Conservation (phyloP, 2,329 filamentous ascomycete genomes). For the Elsinoe australis region DNA sequence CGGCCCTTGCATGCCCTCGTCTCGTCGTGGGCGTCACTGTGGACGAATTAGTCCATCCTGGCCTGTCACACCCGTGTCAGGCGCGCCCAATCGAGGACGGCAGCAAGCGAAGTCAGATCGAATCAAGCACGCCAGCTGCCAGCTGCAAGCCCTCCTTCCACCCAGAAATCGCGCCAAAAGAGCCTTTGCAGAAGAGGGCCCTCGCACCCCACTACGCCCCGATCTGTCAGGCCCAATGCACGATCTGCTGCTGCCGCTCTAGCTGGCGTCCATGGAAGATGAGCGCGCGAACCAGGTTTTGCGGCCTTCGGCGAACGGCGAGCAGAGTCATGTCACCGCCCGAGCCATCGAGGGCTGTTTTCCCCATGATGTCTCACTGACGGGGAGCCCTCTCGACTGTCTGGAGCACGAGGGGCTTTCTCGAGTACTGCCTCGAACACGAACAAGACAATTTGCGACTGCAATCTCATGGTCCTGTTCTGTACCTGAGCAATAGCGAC, state of each 20-base stretch:
- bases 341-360: too few relatives aligned
- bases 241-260: not conserved
- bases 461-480: too few relatives aligned
- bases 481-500: too few relatives aligned
- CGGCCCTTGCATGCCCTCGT: not conserved
- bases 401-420: too few relatives aligned
- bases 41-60: constrained; percentile 5
- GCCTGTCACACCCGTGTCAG: not conserved
- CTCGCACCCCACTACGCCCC: not conserved
- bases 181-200: constrained; percentile 5
- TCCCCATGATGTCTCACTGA: too few relatives aligned
- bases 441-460: too few relatives aligned
- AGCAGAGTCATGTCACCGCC: not conserved
- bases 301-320: not conserved
- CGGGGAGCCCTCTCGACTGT: too few relatives aligned
- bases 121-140: not conserved
- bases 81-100: constrained; percentile 12
- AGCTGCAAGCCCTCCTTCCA: not conserved
- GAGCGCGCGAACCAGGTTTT: constrained; percentile 13
- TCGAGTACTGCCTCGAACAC: too few relatives aligned
- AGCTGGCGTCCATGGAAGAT: not conserved
- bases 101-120: constrained; percentile 2
- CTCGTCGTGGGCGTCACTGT: constrained; percentile 6
- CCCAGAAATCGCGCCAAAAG: constrained; percentile 13
- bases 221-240: constrained; percentile 1